These are phyloP conservation scores for Klebsormidium nitens DNA, from an alignment of 139 green algal species.

Conservation along the genomic window DNA sequence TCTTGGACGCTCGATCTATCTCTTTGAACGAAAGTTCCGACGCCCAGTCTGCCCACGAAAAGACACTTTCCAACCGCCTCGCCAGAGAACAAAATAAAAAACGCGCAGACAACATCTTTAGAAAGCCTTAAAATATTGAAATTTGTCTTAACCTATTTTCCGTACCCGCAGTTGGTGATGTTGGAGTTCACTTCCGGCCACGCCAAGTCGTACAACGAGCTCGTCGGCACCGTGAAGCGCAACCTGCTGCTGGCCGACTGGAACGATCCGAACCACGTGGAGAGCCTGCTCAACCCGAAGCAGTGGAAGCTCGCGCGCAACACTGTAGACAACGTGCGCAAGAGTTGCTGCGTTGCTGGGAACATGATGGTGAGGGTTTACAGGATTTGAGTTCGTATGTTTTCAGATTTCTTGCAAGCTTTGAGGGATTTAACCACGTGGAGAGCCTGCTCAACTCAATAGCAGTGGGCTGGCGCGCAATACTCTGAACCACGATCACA, in stretches of 20 bases:
- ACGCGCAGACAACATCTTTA: too few species aligned
- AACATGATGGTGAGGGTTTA: conserved; percentile 44
- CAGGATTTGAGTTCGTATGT: neutral
- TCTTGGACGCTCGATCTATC: too few species aligned
- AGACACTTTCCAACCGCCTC: too few species aligned
- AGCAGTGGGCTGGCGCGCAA: too few species aligned
- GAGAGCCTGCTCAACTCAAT: too few species aligned
- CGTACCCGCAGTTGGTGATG: conserved; percentile 42
- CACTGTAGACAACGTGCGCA: conserved; percentile 72
- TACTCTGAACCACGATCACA: too few species aligned
- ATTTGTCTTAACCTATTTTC: neutral
- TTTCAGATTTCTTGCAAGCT: too few species aligned
- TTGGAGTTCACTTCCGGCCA: conserved; percentile 77
- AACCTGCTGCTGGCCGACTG: conserved; percentile 83
- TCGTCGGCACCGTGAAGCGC: conserved; percentile 62
- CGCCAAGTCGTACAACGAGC: conserved; percentile 77
- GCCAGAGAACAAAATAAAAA: too few species aligned
- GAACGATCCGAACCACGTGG: conserved; percentile 71
- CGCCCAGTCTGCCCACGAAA: too few species aligned
- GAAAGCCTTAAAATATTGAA: too few species aligned
- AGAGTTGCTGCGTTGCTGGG: conserved; percentile 78
- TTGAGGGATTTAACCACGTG: too few species aligned
- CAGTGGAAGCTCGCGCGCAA: conserved; percentile 51
- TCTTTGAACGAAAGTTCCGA: too few species aligned
- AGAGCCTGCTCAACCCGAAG: conserved; percentile 66